phyloP scores from a whole-genome alignment of 2,329 filamentous ascomycete genomes.

The Hirsutella minnesotensis region DNA sequence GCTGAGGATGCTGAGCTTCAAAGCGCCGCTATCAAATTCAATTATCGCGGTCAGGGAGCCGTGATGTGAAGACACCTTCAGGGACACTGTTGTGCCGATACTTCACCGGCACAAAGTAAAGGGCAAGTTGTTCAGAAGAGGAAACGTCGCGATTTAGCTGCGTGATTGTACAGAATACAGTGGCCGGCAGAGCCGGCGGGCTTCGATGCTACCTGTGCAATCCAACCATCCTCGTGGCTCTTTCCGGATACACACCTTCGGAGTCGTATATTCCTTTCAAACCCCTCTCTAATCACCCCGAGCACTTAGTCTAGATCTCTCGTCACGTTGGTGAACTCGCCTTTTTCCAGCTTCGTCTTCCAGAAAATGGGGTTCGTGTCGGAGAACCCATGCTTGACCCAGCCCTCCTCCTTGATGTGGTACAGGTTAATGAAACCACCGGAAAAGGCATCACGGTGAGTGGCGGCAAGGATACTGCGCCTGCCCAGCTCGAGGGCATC shows the following conservation, averaged over 20 bases:
- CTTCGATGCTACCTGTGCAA: background rate
- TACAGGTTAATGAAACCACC: constrained; percentile 98
- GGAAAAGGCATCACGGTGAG: constrained; percentile 95
- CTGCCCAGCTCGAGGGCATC: constrained; percentile 85
- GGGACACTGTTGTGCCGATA: too few relatives aligned
- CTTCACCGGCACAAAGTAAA: too few relatives aligned
- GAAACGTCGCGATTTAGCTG: constrained; percentile 1
- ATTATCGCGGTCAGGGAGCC: too few relatives aligned
- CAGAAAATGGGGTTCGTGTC: constrained; percentile 99
- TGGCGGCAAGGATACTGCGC: constrained; percentile 88
- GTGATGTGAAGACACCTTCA: too few relatives aligned
- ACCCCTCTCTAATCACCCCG: background rate
- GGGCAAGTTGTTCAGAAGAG: background rate
- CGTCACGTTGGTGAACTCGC: constrained; percentile 94
- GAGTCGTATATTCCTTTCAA: background rate
- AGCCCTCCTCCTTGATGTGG: constrained; percentile 97
- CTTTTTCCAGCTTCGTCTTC: constrained; percentile 97
- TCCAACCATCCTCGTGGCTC: background rate
- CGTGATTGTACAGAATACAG: constrained; percentile 5
- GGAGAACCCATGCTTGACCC: constrained; percentile 97
- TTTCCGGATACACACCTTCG: too few relatives aligned
- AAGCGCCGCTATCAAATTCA: too few relatives aligned
- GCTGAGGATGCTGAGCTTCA: too few relatives aligned
- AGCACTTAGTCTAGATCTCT: constrained; percentile 46
- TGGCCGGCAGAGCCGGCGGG: background rate